These are phyloP conservation scores for Vaccinium macrocarpon DNA, from an alignment of 148 eudicot genomes.

Conservation along the genomic window DNA sequence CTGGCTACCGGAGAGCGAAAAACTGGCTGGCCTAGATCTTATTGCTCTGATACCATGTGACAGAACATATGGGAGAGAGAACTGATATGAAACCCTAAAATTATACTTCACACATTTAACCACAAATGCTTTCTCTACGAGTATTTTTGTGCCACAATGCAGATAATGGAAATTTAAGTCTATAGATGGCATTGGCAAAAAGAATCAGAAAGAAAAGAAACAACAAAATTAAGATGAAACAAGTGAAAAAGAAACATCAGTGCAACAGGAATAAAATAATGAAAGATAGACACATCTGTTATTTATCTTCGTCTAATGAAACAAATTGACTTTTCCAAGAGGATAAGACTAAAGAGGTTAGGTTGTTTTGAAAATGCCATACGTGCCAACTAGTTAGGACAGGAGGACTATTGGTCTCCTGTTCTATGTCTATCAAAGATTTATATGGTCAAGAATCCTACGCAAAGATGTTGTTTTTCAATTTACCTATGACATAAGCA, in stretches of 20 bases:
- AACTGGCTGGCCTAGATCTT: too few species aligned
- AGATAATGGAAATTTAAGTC: neutral
- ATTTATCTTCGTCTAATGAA: neutral
- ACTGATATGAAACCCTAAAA: too few species aligned
- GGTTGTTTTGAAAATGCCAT: neutral
- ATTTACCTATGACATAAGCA: neutral
- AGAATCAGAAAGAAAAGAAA: neutral
- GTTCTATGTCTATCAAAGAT: neutral
- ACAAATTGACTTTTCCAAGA: neutral
- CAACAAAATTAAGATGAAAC: neutral
- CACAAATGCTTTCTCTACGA: neutral
- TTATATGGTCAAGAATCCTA: neutral
- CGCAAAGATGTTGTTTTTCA: neutral
- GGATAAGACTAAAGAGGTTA: neutral
- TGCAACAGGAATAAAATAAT: neutral
- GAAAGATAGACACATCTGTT: neutral
- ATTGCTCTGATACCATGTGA: too few species aligned
- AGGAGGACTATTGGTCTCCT: neutral
- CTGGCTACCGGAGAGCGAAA: too few species aligned
- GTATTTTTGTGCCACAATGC: constrained; percentile 1
- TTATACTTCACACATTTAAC: neutral
- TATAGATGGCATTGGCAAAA: neutral
- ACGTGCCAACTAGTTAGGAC: neutral
- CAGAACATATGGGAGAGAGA: too few species aligned
- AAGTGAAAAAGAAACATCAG: neutral